A percentile compares a stretch with the other conserved stretches of the same genome.
phyloP scores from a whole-genome alignment of 192 early-diverging fungal species.

The Mycoemilia scoparia region DNA sequence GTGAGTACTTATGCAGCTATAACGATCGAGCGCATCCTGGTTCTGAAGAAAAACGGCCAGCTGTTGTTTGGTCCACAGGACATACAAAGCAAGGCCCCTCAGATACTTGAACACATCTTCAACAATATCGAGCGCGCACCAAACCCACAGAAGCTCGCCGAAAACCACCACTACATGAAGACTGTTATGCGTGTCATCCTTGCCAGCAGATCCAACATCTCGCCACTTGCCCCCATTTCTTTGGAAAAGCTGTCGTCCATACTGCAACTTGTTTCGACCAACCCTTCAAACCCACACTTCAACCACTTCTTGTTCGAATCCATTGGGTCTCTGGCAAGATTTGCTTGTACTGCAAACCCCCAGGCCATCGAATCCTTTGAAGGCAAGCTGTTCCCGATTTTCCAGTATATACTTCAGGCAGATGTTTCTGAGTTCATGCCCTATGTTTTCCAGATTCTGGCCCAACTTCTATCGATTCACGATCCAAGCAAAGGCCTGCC shows the following conservation, averaged over 20 bases:
- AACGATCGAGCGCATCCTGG: constrained; percentile 75
- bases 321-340: constrained; percentile 68
- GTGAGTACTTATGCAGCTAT: constrained; percentile 88
- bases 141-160: constrained; percentile 82
- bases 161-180: constrained; percentile 95
- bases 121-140: constrained; percentile 51
- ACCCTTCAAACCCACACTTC: constrained; percentile 95
- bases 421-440: constrained; percentile 87
- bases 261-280: constrained; percentile 66
- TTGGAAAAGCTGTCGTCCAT: constrained; percentile 60
- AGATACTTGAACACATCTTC: constrained; percentile 57
- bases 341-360: constrained; percentile 54
- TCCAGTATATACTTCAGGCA: constrained; percentile 67
- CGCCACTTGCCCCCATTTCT: constrained; percentile 49
- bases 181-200: constrained; percentile 73
- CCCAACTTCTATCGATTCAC: constrained; percentile 72
- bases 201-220: constrained; percentile 50
- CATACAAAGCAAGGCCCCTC: constrained; percentile 45
- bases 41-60: constrained; percentile 42
- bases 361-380: constrained; percentile 66
- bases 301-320: constrained; percentile 95
- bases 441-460: constrained; percentile 91
- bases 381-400: constrained; percentile 66
- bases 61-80: constrained; percentile 47
- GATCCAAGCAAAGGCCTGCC: constrained; percentile 38